Percentiles rank a stretch among this genome's conserved stretches.
Evolutionary conservation across 305 asterid species (phyloP).

Genomic region (Rubia tinctorum): DNA sequence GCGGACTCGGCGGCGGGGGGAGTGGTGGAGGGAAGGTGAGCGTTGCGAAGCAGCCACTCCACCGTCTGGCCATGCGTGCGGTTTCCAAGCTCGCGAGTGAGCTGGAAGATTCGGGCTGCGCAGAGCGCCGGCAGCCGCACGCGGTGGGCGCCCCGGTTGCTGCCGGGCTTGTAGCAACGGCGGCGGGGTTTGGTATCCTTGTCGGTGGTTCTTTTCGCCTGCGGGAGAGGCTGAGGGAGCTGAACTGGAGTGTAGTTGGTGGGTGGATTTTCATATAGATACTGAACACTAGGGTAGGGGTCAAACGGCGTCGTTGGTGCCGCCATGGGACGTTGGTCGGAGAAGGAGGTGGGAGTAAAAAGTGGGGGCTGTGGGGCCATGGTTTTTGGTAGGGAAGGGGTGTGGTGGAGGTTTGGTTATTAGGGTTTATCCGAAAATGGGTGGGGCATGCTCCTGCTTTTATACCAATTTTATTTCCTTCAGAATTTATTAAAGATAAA

Average conservation of each 20-base stretch:
- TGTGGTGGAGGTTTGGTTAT: neutral
- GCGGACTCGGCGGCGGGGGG: neutral
- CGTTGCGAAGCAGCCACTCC: constrained; percentile 26
- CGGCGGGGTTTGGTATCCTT: constrained; percentile 3
- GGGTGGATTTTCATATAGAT: neutral
- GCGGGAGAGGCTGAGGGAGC: constrained; percentile 6
- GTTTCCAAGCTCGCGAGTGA: constrained; percentile 31
- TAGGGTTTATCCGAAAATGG: constrained; percentile 18
- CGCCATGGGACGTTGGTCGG: neutral
- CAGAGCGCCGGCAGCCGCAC: constrained; percentile 29
- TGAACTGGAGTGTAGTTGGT: neutral
- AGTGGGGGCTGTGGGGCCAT: constrained; percentile 20
- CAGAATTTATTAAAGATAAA: neutral
- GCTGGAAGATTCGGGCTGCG: constrained; percentile 30
- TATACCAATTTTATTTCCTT: neutral
- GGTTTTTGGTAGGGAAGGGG: neutral
- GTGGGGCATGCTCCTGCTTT: neutral
- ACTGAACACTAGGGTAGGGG: neutral
- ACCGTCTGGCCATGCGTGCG: constrained; percentile 31
- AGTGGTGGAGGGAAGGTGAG: constrained; percentile 6
- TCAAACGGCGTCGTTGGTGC: neutral
- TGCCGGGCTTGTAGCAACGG: neutral
- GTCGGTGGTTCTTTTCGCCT: neutral
- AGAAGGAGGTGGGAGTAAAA: neutral
- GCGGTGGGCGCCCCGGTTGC: constrained; percentile 17